Base-by-base conservation (phyloP, 371 early-diverging fungal genomes). In the Mortierella polycephala region DNA sequence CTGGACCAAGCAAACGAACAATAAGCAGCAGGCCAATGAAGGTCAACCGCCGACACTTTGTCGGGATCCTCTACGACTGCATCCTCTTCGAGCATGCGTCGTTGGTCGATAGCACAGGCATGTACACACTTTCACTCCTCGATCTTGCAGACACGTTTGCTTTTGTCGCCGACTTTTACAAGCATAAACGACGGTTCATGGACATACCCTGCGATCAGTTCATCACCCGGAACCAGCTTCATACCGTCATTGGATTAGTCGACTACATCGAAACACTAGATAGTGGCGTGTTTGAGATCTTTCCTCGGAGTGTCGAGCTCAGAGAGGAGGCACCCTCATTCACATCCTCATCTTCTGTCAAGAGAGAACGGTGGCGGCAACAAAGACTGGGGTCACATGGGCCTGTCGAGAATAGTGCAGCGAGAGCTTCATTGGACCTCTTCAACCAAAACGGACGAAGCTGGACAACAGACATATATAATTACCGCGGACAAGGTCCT, bases 191-290 rank as follows among this genome's bases (percentile, higher is more conserved):
- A 5, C 20, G 60, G 6, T 42, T 67, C 7, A 71, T 76, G 70
- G 71, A 76, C 42, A 59, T 76, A 5, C 76, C 76, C 2, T 71
- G 71, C 53, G 76, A 76, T 47, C 76, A 76, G 39, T 76, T 76
- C 51, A 71, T 76, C 42, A 67, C 64, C 7, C 67, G 76, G 10
- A 76, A 76, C 30, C 71, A 71, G 23, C 68, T 76, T 11, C 71
- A 76, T 50, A 76, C 76, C n/a, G 71, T 76, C 42, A 49, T 52
- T 0, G 76, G 76, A 0, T 54, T 76, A 0, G 47, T 76, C 37
- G 76, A 76, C 23, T 76, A 76, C 40, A 76, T 76, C 39, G 76
- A 76, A 54, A 47, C 54, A 3, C 37, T 76, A 68, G 68, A 67
- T 30, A 51, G 59, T 10, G 71, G 76, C 30, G 54, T 52, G 12